These are phyloP conservation scores for Rhodotorula kratochvilovae DNA, from an alignment of 768 basidiomycete species.

Conservation along the genomic window DNA sequence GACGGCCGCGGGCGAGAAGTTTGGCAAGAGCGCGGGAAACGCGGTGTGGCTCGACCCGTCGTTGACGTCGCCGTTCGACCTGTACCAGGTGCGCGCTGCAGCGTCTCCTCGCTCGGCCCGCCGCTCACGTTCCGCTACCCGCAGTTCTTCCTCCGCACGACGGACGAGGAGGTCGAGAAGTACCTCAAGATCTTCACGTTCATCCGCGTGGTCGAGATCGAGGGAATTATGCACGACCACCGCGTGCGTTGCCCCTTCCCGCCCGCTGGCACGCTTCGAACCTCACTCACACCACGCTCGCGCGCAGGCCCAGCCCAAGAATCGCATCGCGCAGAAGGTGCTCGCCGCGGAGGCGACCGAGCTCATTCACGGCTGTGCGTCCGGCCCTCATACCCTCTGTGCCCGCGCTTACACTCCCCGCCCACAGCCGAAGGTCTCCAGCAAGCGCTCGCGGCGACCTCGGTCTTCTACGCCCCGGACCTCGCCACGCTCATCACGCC, in stretches of 20 bases:
- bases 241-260: constrained; percentile 50
- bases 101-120: no score
- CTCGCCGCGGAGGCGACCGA: constrained; percentile 61
- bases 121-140: neutral
- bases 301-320: constrained; percentile 49
- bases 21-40: constrained; percentile 95
- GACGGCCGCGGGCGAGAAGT: constrained; percentile 83
- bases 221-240: constrained; percentile 59
- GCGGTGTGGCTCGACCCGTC: constrained; percentile 80
- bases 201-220: constrained; percentile 59
- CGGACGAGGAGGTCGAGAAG: constrained; percentile 72
- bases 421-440: constrained; percentile 23
- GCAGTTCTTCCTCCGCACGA: constrained; percentile 82
- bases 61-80: constrained; percentile 81
- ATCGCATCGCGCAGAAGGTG: constrained; percentile 54
- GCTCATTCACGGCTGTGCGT: constrained; percentile 59
- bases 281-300: neutral
- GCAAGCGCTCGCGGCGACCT: constrained; percentile 35
- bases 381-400: neutral
- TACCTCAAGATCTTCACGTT: constrained; percentile 82
- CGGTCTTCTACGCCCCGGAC: constrained; percentile 23
- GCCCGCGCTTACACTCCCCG: rapidly evolving
- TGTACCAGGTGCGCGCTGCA: constrained; percentile 74
- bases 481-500: constrained; percentile 3
- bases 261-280: rapidly evolving